Conservation (phyloP, 257 asterid genomes). For the Petunia axillaris region DNA sequence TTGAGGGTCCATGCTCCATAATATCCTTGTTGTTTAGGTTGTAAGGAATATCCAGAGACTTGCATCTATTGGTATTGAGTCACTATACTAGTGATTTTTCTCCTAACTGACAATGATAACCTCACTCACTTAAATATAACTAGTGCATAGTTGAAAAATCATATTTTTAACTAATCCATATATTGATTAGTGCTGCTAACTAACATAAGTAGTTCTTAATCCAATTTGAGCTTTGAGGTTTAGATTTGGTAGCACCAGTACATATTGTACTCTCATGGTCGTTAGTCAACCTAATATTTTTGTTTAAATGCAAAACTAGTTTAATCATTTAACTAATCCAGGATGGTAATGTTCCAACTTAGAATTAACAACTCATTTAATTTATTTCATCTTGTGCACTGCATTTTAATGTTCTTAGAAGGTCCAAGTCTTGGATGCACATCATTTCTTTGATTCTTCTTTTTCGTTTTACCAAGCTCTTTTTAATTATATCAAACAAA, state of each 20-base stretch:
- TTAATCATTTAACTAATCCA: not conserved
- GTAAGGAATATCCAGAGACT: not conserved
- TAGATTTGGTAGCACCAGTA: conserved; percentile 23
- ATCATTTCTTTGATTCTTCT: too few species aligned
- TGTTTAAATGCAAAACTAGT: not conserved
- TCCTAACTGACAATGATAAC: conserved; percentile 23
- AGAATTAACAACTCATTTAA: not conserved
- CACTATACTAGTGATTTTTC: not conserved
- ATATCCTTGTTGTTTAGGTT: conserved; percentile 21
- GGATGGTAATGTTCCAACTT: not conserved
- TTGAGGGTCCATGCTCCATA: conserved; percentile 18
- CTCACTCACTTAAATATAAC: not conserved
- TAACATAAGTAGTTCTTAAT: conserved; percentile 19
- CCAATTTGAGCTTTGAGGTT: conserved; percentile 16
- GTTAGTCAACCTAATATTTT: conserved; percentile 3
- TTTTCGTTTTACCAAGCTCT: too few species aligned
- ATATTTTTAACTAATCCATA: conserved; percentile 19
- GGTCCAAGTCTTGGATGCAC: too few species aligned
- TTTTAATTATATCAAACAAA: too few species aligned
- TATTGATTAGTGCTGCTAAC: not conserved
- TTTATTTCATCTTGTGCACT: not conserved
- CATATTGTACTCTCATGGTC: conserved; percentile 7
- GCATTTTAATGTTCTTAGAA: conserved; percentile 37
- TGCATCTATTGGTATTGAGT: not conserved
- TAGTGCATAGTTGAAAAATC: not conserved